Percentiles rank a stretch among this genome's conserved stretches.
Evolutionary conservation across 129 eudicot genomes (phyloP).

Genomic region (Chrysanthemum lavandulifolium): DNA sequence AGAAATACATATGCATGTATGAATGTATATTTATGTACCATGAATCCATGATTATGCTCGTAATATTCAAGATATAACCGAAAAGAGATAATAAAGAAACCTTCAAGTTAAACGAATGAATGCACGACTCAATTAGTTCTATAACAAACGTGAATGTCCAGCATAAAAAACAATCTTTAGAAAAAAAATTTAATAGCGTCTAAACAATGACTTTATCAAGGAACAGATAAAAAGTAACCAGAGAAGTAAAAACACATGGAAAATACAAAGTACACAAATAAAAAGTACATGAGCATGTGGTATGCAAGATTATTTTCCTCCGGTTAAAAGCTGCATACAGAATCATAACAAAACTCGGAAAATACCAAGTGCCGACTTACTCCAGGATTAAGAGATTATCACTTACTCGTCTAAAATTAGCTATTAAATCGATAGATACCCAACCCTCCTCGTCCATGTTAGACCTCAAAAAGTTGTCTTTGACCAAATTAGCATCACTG

Average conservation of each 20-base stretch:
- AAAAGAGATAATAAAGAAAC: background rate
- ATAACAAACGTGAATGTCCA: background rate
- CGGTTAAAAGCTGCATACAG: background rate
- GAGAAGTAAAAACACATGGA: background rate
- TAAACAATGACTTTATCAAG: background rate
- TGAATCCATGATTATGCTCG: background rate
- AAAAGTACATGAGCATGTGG: background rate
- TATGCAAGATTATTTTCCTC: background rate
- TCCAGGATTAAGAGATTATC: background rate
- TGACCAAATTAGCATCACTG: slow-evolving; percentile 65
- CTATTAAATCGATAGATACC: slow-evolving; percentile 59
- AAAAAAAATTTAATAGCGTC: background rate
- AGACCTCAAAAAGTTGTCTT: slow-evolving; percentile 58
- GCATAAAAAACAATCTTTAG: background rate
- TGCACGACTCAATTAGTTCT: background rate
- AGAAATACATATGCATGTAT: background rate
- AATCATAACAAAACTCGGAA: background rate
- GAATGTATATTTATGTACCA: background rate
- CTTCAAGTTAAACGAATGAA: background rate
- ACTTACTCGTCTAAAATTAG: slow-evolving; percentile 73
- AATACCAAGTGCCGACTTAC: background rate
- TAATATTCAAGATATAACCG: background rate
- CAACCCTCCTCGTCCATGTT: slow-evolving; percentile 81
- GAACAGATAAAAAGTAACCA: background rate
- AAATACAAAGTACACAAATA: no score